phyloP scores from a whole-genome alignment of 805 yeast species.

The Metschnikowia anglica region DNA sequence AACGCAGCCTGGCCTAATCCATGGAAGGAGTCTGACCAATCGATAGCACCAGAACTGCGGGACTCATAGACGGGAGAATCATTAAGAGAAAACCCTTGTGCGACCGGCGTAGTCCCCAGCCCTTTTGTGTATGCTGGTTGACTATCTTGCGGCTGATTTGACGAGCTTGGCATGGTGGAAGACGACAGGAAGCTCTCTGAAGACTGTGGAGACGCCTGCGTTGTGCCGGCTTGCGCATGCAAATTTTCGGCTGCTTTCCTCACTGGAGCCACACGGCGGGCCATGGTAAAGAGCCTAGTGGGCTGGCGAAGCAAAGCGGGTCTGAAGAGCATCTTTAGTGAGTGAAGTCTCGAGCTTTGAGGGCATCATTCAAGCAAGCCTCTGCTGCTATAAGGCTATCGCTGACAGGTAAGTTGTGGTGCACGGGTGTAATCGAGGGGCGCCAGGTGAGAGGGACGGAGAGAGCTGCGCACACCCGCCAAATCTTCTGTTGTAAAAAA shows the following conservation, averaged over 20 bases:
- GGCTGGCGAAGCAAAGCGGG: conserved; percentile 5
- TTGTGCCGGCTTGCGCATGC: too few species aligned
- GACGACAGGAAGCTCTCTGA: background rate
- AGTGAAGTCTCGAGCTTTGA: background rate
- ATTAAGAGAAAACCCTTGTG: conserved; percentile 16
- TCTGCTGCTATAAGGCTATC: too few species aligned
- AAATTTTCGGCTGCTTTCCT: conserved; percentile 6
- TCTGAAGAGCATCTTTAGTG: conserved; percentile 8
- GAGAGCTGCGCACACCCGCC: too few species aligned
- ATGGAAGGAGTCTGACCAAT: conserved; percentile 86
- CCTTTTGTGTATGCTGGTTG: background rate
- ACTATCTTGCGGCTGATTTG: too few species aligned
- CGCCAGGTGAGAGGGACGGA: too few species aligned
- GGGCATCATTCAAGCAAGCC: too few species aligned
- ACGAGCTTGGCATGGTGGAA: background rate
- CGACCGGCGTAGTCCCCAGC: conserved; percentile 2
- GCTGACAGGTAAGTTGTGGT: too few species aligned
- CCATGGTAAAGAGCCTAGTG: conserved; percentile 16
- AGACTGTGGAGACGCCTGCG: background rate
- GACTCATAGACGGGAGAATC: conserved; percentile 25
- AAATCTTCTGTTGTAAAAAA: too few species aligned
- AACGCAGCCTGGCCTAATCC: conserved; percentile 86
- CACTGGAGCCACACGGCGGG: conserved; percentile 18
- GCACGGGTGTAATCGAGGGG: background rate
- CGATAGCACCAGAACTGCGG: conserved; percentile 30